These are phyloP conservation scores for Scheffersomyces insectosa DNA, from an alignment of 1,139 yeast genomes.

Conservation along the genomic window DNA sequence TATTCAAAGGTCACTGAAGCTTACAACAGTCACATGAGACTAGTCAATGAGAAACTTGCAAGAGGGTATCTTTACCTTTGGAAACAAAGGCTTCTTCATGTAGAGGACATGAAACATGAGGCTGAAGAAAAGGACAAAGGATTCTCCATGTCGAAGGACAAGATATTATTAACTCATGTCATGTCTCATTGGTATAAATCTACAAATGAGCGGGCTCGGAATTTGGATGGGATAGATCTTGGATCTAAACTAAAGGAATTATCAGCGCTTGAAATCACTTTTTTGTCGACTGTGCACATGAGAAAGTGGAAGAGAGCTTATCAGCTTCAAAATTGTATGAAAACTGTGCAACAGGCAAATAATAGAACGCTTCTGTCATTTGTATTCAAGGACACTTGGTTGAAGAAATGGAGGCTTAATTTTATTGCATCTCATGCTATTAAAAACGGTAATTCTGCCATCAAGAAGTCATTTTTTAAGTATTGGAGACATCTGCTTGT, in stretches of 20 bases:
- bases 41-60: too few species aligned
- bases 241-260: conserved; percentile 12
- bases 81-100: too few species aligned
- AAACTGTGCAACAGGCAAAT: conserved; percentile 8
- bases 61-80: too few species aligned
- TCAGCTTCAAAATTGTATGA: conserved; percentile 5
- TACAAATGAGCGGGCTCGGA: conserved; percentile 1
- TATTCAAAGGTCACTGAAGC: too few species aligned
- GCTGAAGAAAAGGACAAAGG: too few species aligned
- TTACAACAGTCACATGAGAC: too few species aligned
- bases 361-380: conserved; percentile 8
- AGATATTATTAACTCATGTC: conserved; percentile 5
- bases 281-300: neutral
- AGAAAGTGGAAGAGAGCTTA: conserved; percentile 14
- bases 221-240: conserved; percentile 3
- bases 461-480: conserved; percentile 8
- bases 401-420: conserved; percentile 10
- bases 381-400: conserved; percentile 18
- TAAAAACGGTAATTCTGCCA: neutral
- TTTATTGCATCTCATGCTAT: neutral
- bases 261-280: conserved; percentile 3
- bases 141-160: conserved; percentile 9
- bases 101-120: too few species aligned
- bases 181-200: neutral
- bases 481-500: conserved; percentile 15